Evolutionary conservation across 768 basidiomycete genomes (phyloP), one percentile per base, ranked within the genome.

Genomic region (Artomyces pyxidatus): DNA sequence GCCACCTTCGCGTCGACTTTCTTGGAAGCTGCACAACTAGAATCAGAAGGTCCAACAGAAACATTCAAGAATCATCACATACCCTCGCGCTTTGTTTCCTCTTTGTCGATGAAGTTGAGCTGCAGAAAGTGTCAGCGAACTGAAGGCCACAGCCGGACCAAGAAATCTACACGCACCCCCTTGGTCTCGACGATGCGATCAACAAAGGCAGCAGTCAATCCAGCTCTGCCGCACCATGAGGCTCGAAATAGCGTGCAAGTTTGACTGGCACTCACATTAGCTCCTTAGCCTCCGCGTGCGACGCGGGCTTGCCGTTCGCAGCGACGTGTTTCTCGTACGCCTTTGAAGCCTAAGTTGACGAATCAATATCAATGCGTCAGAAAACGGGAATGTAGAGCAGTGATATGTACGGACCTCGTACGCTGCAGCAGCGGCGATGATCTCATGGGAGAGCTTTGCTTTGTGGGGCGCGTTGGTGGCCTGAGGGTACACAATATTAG

Each of bases 341-440:
- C 61, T 82, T 85, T 41, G 73, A 73, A 49, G 83, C 83, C 81
- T 80, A 50, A 26, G 37, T 12, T 38, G n/a, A 21, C 14, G 25
- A 21, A 26, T 47, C 25, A 29, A 7, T 14, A 44, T 29, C 11
- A 10, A 17, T 44, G 42, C 16, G 27, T 44, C 26, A 19, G 27
- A 42, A 17, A 25, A 42, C 16, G 37, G 16, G 16, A 9, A 41
- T 55, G 27, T 52, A 43, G 2, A n/a, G 6, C 14, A 21, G 7
- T 45, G 17, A 4, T 17, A 14, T 25, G 0, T 16, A 42, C 64
- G 11, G 29, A 77, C 81, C 72, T 78, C 81, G 65, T 72, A 86
- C 21, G 80, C 64, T n/a, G 83, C 83, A 42, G 84, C 84, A 37
- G 66, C 82, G 42, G 80, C 79, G 53, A 86, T 72, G 39, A 85